Percentiles rank a stretch among this genome's conserved stretches.
Evolutionary conservation across 192 early-diverging fungal genomes (phyloP).

Genomic region (Gonapodya sp.): DNA sequence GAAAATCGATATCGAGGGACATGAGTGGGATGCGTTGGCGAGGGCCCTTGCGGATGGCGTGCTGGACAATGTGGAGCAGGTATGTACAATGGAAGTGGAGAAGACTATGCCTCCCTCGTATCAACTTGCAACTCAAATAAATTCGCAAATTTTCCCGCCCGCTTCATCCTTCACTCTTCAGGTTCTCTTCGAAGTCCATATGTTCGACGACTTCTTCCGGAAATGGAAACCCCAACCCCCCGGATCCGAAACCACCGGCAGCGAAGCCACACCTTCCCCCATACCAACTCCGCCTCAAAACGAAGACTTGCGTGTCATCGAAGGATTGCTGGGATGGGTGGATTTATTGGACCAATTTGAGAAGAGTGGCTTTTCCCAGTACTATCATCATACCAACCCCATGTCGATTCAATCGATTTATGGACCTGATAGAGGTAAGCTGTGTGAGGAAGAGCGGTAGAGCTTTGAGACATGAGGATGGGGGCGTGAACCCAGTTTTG

Average conservation of each 20-base stretch:
- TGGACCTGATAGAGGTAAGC: background rate
- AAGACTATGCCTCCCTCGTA: background rate
- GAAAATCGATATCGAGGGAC: slow-evolving; percentile 5
- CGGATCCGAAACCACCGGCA: background rate
- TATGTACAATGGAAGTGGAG: background rate
- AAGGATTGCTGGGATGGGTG: background rate
- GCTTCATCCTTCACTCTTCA: too few relatives aligned
- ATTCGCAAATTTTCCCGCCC: too few relatives aligned
- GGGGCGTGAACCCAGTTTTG: too few relatives aligned
- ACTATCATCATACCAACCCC: background rate
- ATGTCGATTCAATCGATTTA: background rate
- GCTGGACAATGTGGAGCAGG: slow-evolving; percentile 5
- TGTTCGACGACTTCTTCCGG: background rate
- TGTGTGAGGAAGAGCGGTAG: too few relatives aligned
- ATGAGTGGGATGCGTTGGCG: background rate
- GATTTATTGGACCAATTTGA: background rate
- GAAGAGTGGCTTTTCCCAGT: background rate
- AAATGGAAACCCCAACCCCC: background rate
- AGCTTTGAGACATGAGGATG: too few relatives aligned
- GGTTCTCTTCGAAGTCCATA: background rate
- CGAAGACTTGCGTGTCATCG: background rate
- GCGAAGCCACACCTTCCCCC: background rate
- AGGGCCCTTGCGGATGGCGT: background rate
- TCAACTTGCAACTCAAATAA: too few relatives aligned
- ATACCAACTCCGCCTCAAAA: background rate